Base-by-base conservation (phyloP, 2,329 filamentous ascomycete genomes). In the Diaporthe citrichinensis region DNA sequence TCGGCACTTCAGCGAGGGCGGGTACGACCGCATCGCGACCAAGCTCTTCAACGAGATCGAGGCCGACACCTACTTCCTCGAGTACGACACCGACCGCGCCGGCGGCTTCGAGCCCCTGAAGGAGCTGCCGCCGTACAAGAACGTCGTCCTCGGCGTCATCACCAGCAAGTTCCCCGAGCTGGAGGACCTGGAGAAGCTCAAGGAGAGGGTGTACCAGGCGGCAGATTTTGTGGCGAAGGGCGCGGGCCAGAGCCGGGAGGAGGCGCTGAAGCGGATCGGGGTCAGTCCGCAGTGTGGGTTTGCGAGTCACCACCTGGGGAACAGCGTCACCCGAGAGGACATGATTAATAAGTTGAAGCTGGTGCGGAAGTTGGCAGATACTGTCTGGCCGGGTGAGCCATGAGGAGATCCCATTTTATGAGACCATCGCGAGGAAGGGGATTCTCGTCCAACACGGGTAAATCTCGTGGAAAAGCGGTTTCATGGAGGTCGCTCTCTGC, bases 281-380 rank as follows among this genome's bases (percentile, higher is more conserved):
- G 90, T 94, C 39, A 93, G 91, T 81, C 92, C 92, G 4, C 92
- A 94, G 85, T 93, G 92, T 81, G 92, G 92, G 0, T 93, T 93
- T 81, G 93, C 93, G 4, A 94, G 91, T 79, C 92, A 94, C 79
- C 89, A 91, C 23, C 87, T 92, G 77, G 93, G 92, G 1, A 94
- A 95, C 80, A 87, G 89, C 51, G 88, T 94, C 79, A 90, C 89
- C 2, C 88, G 89, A 80, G 88, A 93, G 49, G 92, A 92, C 79
- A 94, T 94, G 93, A 88, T 91, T 83, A 90, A 88, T 80, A 95
- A 94, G 86, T 83, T 95, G 80, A 88, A 90, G 84, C 85, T 95
- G 75, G 93, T 94, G 44, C 88, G 91, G 75, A 87, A 90, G 69
- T 88, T 95, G 78, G 92, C 93, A 7, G 88, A 92, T 79, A 88